Conservation (phyloP, 2,329 filamentous ascomycete species). For the Parastagonospora avenae region DNA sequence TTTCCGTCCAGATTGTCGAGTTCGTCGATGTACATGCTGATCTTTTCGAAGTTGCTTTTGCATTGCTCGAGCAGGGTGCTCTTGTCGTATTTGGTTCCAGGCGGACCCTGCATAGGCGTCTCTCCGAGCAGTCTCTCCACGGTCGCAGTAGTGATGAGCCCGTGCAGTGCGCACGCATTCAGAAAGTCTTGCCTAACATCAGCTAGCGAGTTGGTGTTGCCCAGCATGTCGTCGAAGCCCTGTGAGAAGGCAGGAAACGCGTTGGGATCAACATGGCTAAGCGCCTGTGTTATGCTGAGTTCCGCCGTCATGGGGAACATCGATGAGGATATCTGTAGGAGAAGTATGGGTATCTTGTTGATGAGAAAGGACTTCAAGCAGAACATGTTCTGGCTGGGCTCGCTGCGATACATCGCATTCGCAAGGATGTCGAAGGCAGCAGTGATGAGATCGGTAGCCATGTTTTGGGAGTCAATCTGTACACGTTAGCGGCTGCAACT, state of each 20-base stretch:
- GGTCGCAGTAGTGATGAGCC: constrained; percentile 76
- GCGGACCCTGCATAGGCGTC: constrained; percentile 78
- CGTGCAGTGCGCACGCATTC: constrained; percentile 87
- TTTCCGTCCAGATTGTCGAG: constrained; percentile 92
- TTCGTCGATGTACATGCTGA: constrained; percentile 77
- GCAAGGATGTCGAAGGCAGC: constrained; percentile 89
- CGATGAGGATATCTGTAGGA: constrained; percentile 62
- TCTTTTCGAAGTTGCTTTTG: constrained; percentile 73
- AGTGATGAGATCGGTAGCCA: constrained; percentile 81
- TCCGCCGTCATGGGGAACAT: constrained; percentile 67
- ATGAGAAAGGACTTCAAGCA: constrained; percentile 86
- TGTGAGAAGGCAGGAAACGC: constrained; percentile 69
- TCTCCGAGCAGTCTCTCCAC: constrained; percentile 84
- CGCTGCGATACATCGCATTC: constrained; percentile 78
- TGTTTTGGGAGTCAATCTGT: constrained; percentile 75
- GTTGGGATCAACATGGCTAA: constrained; percentile 66
- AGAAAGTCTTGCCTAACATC: constrained; percentile 82
- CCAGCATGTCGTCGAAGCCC: constrained; percentile 63
- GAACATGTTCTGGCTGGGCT: constrained; percentile 66
- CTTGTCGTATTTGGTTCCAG: constrained; percentile 75
- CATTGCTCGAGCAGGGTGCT: constrained; percentile 81
- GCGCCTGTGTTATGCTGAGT: constrained; percentile 67
- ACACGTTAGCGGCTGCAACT: constrained; percentile 33
- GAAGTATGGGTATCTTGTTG: constrained; percentile 68
- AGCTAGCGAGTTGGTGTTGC: constrained; percentile 62